Conservation (phyloP, 2,329 filamentous ascomycete genomes). For the Pseudogymnoascus sp. region DNA sequence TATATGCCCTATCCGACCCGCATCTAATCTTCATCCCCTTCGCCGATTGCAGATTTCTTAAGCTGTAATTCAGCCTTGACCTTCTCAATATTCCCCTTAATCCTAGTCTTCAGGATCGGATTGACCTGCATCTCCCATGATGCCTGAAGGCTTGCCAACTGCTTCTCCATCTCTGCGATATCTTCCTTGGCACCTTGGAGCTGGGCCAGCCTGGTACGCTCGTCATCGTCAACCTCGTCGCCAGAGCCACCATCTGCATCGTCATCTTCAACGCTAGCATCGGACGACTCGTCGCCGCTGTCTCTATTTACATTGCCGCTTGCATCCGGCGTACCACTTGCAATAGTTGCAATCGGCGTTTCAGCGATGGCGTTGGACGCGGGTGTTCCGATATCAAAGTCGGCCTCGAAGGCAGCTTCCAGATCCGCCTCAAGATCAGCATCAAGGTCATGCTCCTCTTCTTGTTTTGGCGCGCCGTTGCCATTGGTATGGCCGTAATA, state of each 20-base stretch:
- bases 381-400: constrained; percentile 30
- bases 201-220: constrained; percentile 39
- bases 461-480: constrained; percentile 20
- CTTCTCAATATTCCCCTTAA: constrained; percentile 41
- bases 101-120: constrained; percentile 41
- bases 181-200: constrained; percentile 43
- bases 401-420: constrained; percentile 31
- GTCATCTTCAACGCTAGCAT: constrained; percentile 34
- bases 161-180: constrained; percentile 46
- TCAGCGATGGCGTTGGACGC: constrained; percentile 24
- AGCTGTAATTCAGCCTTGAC: constrained; percentile 47
- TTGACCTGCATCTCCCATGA: constrained; percentile 39
- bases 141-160: constrained; percentile 37
- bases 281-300: constrained; percentile 36
- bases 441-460: constrained; percentile 18
- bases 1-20: neutral
- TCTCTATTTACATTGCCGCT: constrained; percentile 24
- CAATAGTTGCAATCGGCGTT: constrained; percentile 20
- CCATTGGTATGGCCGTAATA: constrained; percentile 24
- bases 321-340: constrained; percentile 20
- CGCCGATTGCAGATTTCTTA: constrained; percentile 39
- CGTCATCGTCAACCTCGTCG: constrained; percentile 45
- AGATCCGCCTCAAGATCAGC: constrained; percentile 25
- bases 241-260: constrained; percentile 37
- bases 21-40: constrained; percentile 24